A percentile compares a stretch with the other conserved stretches of the same genome.
These are phyloP conservation scores for Zizania latifolia DNA, from an alignment of 176 grass and related monocot genomes.

Conservation along the genomic window DNA sequence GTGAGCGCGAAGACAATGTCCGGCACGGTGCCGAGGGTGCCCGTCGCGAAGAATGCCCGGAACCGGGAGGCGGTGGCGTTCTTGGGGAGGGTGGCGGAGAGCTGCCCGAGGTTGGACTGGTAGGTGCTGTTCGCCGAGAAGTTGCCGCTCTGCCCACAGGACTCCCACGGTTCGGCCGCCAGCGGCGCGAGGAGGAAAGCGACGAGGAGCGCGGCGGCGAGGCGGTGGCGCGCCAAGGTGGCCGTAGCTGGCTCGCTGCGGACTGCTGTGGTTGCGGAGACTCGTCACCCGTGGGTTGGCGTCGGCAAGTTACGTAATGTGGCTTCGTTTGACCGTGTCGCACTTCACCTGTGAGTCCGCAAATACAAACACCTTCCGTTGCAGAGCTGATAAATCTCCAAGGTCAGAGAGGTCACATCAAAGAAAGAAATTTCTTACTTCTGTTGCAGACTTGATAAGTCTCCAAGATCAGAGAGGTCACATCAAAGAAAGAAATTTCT, in stretches of 20 bases:
- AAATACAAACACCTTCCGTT: too few relatives aligned
- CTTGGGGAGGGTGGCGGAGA: conserved; percentile 31
- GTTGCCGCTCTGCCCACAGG: not conserved
- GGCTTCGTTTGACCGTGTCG: not conserved
- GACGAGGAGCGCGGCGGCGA: not conserved
- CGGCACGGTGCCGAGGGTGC: not conserved
- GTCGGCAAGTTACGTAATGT: not conserved
- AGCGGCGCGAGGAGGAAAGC: not conserved
- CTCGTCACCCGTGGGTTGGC: not conserved
- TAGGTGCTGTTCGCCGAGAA: conserved; percentile 17
- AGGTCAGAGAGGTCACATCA: too few relatives aligned
- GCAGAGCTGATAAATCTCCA: too few relatives aligned
- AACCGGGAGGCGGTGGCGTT: not conserved
- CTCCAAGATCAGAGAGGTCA: too few relatives aligned
- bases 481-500: too few relatives aligned
- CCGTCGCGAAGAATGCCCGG: conserved; percentile 29
- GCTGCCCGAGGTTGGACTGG: conserved; percentile 32
- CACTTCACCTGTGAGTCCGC: too few relatives aligned
- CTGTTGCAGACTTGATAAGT: too few relatives aligned
- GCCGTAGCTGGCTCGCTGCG: too few relatives aligned
- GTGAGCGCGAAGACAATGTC: conserved; percentile 26
- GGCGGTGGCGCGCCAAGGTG: not conserved
- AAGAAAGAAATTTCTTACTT: too few relatives aligned
- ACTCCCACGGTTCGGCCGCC: not conserved
- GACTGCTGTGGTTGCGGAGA: too few relatives aligned